Evolutionary conservation across 345 rosid species (phyloP).

Genomic region (Acer negundo): DNA sequence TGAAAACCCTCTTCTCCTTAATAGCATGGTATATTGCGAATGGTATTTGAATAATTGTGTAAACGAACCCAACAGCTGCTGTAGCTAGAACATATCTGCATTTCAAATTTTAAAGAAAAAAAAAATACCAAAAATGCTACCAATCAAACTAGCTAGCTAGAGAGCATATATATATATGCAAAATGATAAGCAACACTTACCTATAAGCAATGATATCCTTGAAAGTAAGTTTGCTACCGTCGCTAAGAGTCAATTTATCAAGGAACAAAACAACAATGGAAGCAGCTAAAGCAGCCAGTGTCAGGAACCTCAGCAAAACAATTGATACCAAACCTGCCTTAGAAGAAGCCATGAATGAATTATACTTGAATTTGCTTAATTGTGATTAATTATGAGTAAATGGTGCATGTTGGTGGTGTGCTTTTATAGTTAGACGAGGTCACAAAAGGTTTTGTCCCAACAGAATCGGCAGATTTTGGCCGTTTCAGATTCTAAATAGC

Average conservation of each 20-base stretch:
- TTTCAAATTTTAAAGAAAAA: background rate
- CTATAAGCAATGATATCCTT: conserved; percentile 2
- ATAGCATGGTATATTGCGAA: conserved; percentile 19
- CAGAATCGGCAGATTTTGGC: background rate
- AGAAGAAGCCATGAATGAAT: background rate
- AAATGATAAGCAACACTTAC: background rate
- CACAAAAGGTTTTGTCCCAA: background rate
- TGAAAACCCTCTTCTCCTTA: conserved; percentile 18
- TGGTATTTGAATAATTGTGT: conserved; percentile 20
- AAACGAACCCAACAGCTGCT: conserved; percentile 9
- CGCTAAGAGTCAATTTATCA: conserved; percentile 3
- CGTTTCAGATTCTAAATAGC: background rate
- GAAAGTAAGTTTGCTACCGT: background rate
- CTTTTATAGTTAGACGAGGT: background rate
- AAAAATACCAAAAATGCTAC: background rate
- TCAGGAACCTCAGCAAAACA: background rate
- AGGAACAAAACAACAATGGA: background rate
- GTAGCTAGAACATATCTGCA: conserved; percentile 24
- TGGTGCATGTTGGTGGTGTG: background rate
- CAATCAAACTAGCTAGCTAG: no score
- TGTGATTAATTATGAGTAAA: background rate
- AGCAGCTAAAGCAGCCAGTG: background rate
- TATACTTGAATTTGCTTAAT: background rate
- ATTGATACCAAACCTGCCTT: background rate
- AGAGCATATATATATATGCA: no score